A percentile compares a stretch with the other conserved stretches of the same genome.
Conservation (phyloP, 2,329 filamentous ascomycete genomes). For the Raffaelea ambrosiae region DNA sequence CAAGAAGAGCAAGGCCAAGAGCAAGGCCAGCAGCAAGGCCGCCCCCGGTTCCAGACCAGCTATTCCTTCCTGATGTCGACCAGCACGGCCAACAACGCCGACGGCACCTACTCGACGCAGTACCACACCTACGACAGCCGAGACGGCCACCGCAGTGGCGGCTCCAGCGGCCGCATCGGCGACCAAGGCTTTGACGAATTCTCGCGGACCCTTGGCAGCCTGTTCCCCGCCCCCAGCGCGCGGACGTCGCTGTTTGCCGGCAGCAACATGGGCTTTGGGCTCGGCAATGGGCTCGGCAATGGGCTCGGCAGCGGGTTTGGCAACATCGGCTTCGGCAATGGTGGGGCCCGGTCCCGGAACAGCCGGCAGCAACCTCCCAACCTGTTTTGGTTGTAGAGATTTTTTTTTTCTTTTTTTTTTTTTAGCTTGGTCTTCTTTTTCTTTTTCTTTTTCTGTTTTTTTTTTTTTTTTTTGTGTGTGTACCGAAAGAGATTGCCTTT, state of each 20-base stretch:
- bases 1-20: background rate
- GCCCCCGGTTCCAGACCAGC: constrained; percentile 3
- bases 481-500: no score
- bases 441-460: no score
- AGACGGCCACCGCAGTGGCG: constrained; percentile 8
- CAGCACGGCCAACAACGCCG: constrained; percentile 12
- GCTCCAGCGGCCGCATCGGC: constrained; percentile 1
- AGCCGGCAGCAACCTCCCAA: no score
- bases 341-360: no score
- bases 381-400: no score
- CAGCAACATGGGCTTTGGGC: background rate
- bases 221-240: background rate
- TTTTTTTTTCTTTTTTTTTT: no score
- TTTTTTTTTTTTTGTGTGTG: no score
- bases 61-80: constrained; percentile 51
- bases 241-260: background rate
- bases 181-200: background rate
- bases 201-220: background rate
- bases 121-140: constrained; percentile 9
- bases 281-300: background rate
- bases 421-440: no score
- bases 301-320: background rate
- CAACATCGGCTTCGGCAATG: no score
- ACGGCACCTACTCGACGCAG: constrained; percentile 6
- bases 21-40: background rate